Conservation (phyloP, 192 early-diverging fungal species). For the Podila horticola region DNA sequence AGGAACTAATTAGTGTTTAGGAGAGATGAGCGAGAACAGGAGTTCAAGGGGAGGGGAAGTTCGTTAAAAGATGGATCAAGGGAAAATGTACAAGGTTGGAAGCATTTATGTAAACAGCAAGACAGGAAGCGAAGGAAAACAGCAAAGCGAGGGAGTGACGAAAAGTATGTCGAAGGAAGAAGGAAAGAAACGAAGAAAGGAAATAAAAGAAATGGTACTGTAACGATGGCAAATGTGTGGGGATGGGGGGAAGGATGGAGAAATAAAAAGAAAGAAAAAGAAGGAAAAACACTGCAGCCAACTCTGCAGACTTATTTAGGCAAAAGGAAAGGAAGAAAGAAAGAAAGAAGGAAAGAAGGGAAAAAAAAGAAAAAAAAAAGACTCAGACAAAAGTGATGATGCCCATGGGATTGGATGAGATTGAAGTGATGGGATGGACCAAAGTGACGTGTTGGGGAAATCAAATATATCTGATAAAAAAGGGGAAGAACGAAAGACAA, state of each 20-base stretch:
- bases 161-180: background rate
- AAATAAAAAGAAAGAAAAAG: background rate
- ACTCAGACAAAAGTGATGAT: background rate
- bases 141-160: background rate
- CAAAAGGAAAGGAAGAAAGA: background rate
- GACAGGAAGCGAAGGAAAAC: background rate
- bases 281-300: no score
- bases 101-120: background rate
- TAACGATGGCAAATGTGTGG: background rate
- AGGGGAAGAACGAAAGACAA: background rate
- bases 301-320: no score
- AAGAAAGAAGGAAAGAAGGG: background rate
- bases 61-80: background rate
- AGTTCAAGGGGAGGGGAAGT: background rate
- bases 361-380: background rate
- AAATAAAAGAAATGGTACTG: background rate
- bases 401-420: conserved; percentile 3
- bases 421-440: background rate
- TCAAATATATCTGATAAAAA: background rate
- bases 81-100: background rate
- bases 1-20: no score
- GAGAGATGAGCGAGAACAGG: background rate
- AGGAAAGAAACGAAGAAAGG: background rate
- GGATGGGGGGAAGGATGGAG: background rate
- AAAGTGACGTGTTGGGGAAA: background rate